Conservation (phyloP, 1,284 basidiomycete species). For the Trichosporon asahii region DNA sequence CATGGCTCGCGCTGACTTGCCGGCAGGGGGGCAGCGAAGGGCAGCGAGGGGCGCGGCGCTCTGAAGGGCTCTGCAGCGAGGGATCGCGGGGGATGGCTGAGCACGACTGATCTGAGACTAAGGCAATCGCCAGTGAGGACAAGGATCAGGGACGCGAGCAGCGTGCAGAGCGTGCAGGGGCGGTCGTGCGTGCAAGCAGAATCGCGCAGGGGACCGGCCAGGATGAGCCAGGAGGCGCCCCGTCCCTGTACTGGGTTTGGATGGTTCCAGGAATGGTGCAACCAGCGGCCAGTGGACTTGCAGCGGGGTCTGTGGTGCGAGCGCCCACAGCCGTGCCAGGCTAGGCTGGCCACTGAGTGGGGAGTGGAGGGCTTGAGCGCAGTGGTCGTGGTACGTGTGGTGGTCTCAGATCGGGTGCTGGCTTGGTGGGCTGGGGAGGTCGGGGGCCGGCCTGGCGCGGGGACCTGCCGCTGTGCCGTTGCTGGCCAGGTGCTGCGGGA, state of each 20-base stretch:
- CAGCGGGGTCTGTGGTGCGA: background rate
- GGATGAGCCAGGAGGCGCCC: background rate
- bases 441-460: background rate
- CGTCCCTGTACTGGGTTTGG: background rate
- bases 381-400: background rate
- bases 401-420: background rate
- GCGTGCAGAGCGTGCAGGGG: background rate
- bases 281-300: background rate
- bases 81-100: background rate
- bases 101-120: constrained; percentile 1
- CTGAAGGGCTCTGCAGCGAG: background rate
- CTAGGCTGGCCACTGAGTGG: background rate
- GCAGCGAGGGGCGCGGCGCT: background rate
- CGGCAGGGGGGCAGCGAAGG: background rate
- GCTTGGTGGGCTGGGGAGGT: background rate
- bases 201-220: background rate
- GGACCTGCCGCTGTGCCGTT: background rate
- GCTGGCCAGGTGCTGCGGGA: background rate
- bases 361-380: background rate
- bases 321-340: background rate
- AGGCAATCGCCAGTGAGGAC: background rate
- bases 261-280: background rate
- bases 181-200: background rate
- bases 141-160: background rate
- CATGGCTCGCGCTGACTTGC: constrained; percentile 7